Conservation (phyloP, 805 yeast genomes). For the Zygotorulaspora florentina region DNA sequence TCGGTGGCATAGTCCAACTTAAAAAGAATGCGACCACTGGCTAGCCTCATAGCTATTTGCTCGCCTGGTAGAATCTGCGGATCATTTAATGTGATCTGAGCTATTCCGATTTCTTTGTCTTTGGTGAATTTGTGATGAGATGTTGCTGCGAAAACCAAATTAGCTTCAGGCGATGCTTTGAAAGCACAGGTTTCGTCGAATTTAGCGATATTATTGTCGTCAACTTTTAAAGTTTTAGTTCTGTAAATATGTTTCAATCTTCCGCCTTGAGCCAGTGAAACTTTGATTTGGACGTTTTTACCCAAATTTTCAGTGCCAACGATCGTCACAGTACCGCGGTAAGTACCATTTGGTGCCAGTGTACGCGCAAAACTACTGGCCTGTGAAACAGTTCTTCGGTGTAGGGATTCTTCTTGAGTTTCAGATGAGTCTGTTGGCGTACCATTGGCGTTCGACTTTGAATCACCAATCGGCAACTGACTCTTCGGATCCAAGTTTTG, state of each 20-base stretch:
- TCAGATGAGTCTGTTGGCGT: conserved; percentile 13
- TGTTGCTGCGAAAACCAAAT: conserved; percentile 54
- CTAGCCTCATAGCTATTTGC: conserved; percentile 30
- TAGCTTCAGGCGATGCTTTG: conserved; percentile 59
- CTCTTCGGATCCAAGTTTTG: conserved; percentile 16
- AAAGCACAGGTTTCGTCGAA: conserved; percentile 68
- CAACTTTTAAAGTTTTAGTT: conserved; percentile 55
- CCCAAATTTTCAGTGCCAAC: conserved; percentile 45
- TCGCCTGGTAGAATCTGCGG: conserved; percentile 32
- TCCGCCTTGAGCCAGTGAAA: conserved; percentile 44
- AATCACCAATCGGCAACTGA: conserved; percentile 16
- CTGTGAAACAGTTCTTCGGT: conserved; percentile 15
- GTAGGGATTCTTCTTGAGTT: conserved; percentile 16
- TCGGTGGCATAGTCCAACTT: conserved; percentile 25
- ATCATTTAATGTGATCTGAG: conserved; percentile 49
- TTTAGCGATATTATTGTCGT: conserved; percentile 41
- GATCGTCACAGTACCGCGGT: conserved; percentile 53
- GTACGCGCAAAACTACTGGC: conserved; percentile 28
- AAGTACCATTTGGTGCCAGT: conserved; percentile 31
- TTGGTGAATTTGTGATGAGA: conserved; percentile 73
- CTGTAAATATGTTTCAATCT: conserved; percentile 55
- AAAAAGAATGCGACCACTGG: conserved; percentile 30
- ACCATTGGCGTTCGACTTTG: conserved; percentile 8
- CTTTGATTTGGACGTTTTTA: conserved; percentile 48
- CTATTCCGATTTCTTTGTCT: conserved; percentile 58